phyloP scores from a whole-genome alignment of 805 yeast species.

The Brettanomyces bruxellensis region DNA sequence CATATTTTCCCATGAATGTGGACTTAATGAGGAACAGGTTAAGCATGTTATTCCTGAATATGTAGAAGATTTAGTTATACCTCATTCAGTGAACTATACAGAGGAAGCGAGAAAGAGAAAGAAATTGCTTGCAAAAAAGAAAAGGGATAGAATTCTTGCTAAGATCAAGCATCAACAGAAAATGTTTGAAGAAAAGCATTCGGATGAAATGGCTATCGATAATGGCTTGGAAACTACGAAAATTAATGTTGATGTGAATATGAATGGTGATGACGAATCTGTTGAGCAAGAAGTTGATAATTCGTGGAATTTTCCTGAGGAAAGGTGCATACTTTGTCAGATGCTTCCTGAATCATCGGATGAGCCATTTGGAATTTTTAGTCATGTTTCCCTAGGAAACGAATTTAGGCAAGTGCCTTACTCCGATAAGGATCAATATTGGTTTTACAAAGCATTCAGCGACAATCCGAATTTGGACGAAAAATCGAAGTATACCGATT shows the following conservation, averaged over 20 bases:
- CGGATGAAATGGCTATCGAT: conserved; percentile 9
- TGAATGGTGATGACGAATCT: conserved; percentile 1
- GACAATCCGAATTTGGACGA: conserved; percentile 34
- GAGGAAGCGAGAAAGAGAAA: conserved; percentile 44
- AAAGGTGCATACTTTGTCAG: conserved; percentile 74
- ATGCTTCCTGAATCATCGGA: conserved; percentile 51
- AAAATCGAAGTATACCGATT: background rate
- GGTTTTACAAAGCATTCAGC: conserved; percentile 57
- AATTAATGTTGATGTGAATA: conserved; percentile 27
- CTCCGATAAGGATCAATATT: conserved; percentile 42
- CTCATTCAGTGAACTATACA: conserved; percentile 6
- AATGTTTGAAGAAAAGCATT: conserved; percentile 53
- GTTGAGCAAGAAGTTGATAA: conserved; percentile 15
- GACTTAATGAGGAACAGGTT: conserved; percentile 20
- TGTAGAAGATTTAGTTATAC: background rate
- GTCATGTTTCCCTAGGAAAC: conserved; percentile 49
- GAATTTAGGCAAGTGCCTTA: conserved; percentile 54
- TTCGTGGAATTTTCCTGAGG: conserved; percentile 66
- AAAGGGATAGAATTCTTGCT: conserved; percentile 64
- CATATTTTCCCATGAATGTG: conserved; percentile 6
- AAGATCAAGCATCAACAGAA: conserved; percentile 75
- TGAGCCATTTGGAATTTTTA: conserved; percentile 69
- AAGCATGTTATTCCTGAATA: conserved; percentile 26
- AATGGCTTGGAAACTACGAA: conserved; percentile 34
- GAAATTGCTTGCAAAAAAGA: conserved; percentile 59